Base-by-base conservation (phyloP, 176 grass and related monocot species). In the Paspalum vaginatum region DNA sequence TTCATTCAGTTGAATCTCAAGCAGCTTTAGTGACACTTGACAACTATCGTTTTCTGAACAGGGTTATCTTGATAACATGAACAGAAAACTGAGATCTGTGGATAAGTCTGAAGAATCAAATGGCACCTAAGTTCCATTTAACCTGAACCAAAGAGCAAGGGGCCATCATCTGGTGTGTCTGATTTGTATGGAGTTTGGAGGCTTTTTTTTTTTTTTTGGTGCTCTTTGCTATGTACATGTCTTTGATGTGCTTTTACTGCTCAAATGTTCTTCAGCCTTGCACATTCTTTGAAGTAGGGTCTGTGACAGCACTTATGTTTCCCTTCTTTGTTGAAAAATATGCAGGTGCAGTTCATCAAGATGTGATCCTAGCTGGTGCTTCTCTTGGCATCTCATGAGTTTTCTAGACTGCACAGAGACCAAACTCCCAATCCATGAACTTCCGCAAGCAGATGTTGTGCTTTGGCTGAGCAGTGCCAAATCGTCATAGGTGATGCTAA, bases 51-150 rank as follows among this genome's bases (percentile, higher is more conserved):
- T 76, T 70, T 0, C 9, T 73, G 81, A 51, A 41, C 70, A 91
- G 92, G 86, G 83, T 77, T 94, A 94, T 53, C 79, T 97, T 27
- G 93, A 93, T 53, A 89, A 86, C 61, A 97, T 97, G 93, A 93
- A 93, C 85, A 82, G 83, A 83, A 81, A 80, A 11, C 38, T 84
- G 62, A 84, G 10, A 84, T 84, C 85, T 25, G 10, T 75, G 45
- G 80, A 78, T 20, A 68, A 81, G 60, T 78, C 43, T 74, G 50
- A 78, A 52, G 70, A 85, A 58, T 72, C 73, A 81, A 25, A 40
- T 74, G 50, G 65, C 43, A 53, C 40, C 53, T 79, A 62, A 74
- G 9, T 2, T 68, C 86, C 68, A 52, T 41, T 62, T 44, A 5
- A 54, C 37, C 42, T 65, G 17, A 59, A 74, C 43, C 43, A 83